Base-by-base conservation (phyloP, 2,329 filamentous ascomycete species). In the Zalaria sp. region DNA sequence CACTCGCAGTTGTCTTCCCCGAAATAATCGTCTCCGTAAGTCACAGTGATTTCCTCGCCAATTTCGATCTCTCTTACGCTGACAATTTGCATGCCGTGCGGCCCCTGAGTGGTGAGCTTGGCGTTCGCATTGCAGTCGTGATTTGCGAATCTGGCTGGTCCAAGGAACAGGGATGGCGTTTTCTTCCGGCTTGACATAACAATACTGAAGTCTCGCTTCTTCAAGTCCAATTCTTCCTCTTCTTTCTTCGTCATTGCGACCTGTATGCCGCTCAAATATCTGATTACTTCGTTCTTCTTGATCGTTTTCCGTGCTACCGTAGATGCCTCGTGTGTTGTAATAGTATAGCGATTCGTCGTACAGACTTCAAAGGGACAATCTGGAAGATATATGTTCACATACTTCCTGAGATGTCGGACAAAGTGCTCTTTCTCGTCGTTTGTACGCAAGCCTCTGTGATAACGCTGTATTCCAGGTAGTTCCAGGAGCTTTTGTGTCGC, bases 121-220 rank as follows among this genome's bases (percentile, higher is more conserved):
- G 88, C 88, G 65, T 96, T 98, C 28, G 91, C 86, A 51, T 83
- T 75, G 64, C 91, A 98, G 60, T 98, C 91, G 62, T 98, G 91
- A 57, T 98, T 98, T 26, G 91, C 87, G 59, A 98, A 96, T 39
- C 91, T 79, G 29, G 91, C 91, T 5, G 91, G 93, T 0, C 91
- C 91, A 57, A 98, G 79, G 57, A 98, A 96, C 35, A 98, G 68
- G 40, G 85, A 93, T 27, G 88, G 83, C 46, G 81, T 81, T 63
- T 93, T 95, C 63, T 83, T 89, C 44, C 91, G 75, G 50, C 86
- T 89, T 47, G 88, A 94, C 56, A 95, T 83, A 28, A 98, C 88
- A 48, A 98, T 88, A 59, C 88, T 95, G 59, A 98, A 98, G 57
- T 98, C 91, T 56, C 89, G 88, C 57, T 91, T 83, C 45, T 79